These are phyloP conservation scores for Monosporascus ibericus DNA, from an alignment of 2,329 filamentous ascomycete species.

Conservation along the genomic window DNA sequence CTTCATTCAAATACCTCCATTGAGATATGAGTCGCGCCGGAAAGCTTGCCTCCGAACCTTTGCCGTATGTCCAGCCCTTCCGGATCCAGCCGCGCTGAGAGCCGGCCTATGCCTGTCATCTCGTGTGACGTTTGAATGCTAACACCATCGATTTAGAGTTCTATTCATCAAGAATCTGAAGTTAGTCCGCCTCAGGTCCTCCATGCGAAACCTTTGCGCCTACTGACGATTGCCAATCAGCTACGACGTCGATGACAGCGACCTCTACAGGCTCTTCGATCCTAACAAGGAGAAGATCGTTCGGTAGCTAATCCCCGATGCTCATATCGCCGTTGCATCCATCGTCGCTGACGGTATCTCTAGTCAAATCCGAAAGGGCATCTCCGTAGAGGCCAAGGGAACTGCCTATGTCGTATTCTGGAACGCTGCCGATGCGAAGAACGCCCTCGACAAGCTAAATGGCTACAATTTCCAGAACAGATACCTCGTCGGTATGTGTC, in stretches of 20 bases:
- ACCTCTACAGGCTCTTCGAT: slow-evolving; percentile 95
- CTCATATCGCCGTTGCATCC: slow-evolving; percentile 28
- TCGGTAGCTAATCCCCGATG: slow-evolving; percentile 11
- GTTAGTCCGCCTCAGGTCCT: slow-evolving; percentile 51
- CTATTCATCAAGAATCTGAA: slow-evolving; percentile 99
- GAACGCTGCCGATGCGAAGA: slow-evolving; percentile 97
- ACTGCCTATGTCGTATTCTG: slow-evolving; percentile 99
- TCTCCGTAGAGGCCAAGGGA: slow-evolving; percentile 94
- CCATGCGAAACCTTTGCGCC: slow-evolving; percentile 59
- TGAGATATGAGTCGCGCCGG: slow-evolving; percentile 92
- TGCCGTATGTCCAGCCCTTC: slow-evolving; percentile 61
- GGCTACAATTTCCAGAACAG: slow-evolving; percentile 99
- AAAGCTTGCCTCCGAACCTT: slow-evolving; percentile 99
- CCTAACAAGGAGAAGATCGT: slow-evolving; percentile 24
- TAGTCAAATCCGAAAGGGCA: slow-evolving; percentile 97
- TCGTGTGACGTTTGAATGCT: slow-evolving; percentile 12
- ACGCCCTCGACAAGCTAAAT: slow-evolving; percentile 98
- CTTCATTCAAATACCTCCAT: slow-evolving; percentile 26
- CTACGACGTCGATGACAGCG: slow-evolving; percentile 98
- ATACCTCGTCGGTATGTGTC: slow-evolving; percentile 85
- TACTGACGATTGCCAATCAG: slow-evolving; percentile 43
- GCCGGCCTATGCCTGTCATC: slow-evolving; percentile 26
- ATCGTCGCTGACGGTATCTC: slow-evolving; percentile 18
- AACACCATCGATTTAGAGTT: slow-evolving; percentile 57
- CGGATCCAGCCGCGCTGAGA: slow-evolving; percentile 12